Percentiles rank a stretch among this genome's conserved stretches.
Evolutionary conservation across 768 basidiomycete genomes (phyloP).

Genomic region (Suillus clintonianus): DNA sequence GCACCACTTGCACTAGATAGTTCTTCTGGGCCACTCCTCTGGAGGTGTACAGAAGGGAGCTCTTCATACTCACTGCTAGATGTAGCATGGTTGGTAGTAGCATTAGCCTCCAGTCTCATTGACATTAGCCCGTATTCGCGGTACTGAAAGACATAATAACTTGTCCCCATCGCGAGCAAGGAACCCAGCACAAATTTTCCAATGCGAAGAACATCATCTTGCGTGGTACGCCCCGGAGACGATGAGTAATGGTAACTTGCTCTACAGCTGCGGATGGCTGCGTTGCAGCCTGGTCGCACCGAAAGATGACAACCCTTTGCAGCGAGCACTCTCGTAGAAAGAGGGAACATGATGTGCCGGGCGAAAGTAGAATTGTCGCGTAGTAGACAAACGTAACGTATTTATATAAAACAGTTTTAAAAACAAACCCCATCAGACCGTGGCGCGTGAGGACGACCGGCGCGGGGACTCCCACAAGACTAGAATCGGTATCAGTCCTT

Average conservation of each 20-base stretch:
- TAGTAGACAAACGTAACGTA: background rate
- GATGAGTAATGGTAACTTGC: background rate
- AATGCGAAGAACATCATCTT: slow-evolving; percentile 7
- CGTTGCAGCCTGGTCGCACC: background rate
- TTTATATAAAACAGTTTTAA: background rate
- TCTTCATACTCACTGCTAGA: background rate
- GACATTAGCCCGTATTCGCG: slow-evolving; percentile 4
- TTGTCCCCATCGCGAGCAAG: slow-evolving; percentile 20
- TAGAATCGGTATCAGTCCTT: too few species aligned
- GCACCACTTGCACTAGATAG: background rate
- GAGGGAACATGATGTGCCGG: background rate
- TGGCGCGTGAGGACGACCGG: background rate
- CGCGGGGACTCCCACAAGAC: too few species aligned
- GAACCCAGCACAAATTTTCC: slow-evolving; percentile 19
- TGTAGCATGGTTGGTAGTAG: background rate
- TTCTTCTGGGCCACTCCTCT: background rate
- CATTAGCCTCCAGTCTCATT: slow-evolving; percentile 1
- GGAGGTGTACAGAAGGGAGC: slow-evolving; percentile 8
- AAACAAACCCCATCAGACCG: background rate
- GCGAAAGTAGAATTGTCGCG: background rate
- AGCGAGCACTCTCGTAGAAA: background rate
- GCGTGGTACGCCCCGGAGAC: background rate
- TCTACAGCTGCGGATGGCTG: background rate
- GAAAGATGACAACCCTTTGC: background rate
- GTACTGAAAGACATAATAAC: slow-evolving; percentile 18